Base-by-base conservation (phyloP, 73 alveolate genomes). In the Uronychia setigera region DNA sequence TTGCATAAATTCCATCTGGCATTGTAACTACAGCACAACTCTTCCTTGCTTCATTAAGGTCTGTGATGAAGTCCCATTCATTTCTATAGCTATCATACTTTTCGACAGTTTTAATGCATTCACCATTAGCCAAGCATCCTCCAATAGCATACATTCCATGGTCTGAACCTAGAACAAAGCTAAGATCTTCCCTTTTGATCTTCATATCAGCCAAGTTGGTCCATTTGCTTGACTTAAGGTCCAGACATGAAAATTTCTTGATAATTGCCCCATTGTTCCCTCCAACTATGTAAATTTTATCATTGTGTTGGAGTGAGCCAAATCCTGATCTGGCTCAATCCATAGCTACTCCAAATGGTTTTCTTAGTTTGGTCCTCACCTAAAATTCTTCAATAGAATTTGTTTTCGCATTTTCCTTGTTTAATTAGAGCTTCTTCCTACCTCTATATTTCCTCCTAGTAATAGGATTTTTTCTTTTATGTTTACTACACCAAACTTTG, bases 1-100 rank as follows among this genome's bases (percentile, higher is more conserved):
- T 94, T 25, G 98, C 99, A 90, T 97, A 97, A 31, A 97, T 96
- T 13, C 98, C 98, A 79, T 97, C 98, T 29, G 99, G 99, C 5
- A 97, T 92, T 25, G 98, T 83, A 0, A 97, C 98, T 0, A 97
- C 98, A 58, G 98, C 95, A 11, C 92, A 84, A 0, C 98, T 98
- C 90, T 98, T 92, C 84, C 99, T 84, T 0, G 97, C 96, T 74
- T 82, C 85, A 58, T 92, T 94, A 92, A 97, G 80, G 31, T 95
- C 95, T 26, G 98, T 94, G 26, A 95, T 83, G 74, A 60, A 91
- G 58, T 93, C 97, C 98, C 99, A 97, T 78, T 84, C 79, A 59
- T 90, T 76, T 19, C 93, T 94, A 30, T 82, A 77, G 31, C 81
- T 80, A 84, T 93, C 91, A 85, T 80, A 97, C 67, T 97, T 91